Evolutionary conservation across 768 basidiomycete species (phyloP), one percentile per base, ranked within the genome.

Genomic region (Terana coerulea): DNA sequence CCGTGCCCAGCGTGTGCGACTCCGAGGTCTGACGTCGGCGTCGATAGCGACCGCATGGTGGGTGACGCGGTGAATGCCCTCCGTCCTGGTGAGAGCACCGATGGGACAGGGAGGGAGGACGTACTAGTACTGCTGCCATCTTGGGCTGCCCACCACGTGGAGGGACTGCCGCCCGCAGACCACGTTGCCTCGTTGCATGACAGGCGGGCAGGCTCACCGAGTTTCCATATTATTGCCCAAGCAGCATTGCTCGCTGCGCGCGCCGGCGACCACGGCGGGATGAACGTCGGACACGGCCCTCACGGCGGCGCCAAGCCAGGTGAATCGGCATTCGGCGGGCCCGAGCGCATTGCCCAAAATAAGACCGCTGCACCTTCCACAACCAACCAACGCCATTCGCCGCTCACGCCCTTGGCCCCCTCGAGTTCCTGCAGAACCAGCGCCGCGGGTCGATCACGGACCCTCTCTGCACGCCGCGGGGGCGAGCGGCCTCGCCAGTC

Each of bases 381-480:
- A 21, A 54, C 54, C 51, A 34, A 58, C 52, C 55, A 71, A 41
- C 71, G 77, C 58, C 77, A 73, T 58, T 77, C 79, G 29, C 77
- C 82, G 15, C 71, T 77, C 41, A 72, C 80, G 3, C 78, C 86
- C 48, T 77, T 91, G 26, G 83, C 85, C 2, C 88, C 8, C 81
- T 91, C 61, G 84, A 89, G 64, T 83, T 78, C 64, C 77, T 90
- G 22, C 88, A 89, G 65, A 88, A 78, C 49, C 89, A 90, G 63
- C 80, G 88, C n/a, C 72, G 88, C 52, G 87, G 87, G 53, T 91
- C 90, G 1, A 85, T 89, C 63, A 88, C 88, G 7, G 90, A 91
- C 72, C 88, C 88, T 83, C 84, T 35, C 75, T 90, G 44, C 86
- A 88, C 69, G 82, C 83, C 53, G 73, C 80, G 24, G 67, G 75